Evolutionary conservation across 225 moss, liverwort and hornwort genomes (phyloP).

Genomic region (Sphagnum tenellum): DNA sequence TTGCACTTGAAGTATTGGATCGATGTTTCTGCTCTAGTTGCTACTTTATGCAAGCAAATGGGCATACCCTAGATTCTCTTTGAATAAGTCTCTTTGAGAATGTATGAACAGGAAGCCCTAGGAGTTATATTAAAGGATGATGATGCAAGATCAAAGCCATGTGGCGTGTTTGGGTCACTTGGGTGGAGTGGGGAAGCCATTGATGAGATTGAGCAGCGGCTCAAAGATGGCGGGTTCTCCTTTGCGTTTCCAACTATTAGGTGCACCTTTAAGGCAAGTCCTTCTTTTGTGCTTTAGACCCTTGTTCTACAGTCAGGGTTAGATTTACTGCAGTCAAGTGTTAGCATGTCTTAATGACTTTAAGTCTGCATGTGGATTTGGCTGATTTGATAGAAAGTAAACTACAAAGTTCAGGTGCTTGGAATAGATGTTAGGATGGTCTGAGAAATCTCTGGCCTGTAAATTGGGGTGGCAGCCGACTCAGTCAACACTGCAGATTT

Average conservation of each 20-base stretch:
- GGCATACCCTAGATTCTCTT: too few species aligned
- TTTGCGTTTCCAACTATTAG: constrained; percentile 74
- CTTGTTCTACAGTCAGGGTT: too few species aligned
- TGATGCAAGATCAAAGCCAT: constrained; percentile 61
- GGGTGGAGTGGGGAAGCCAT: constrained; percentile 99
- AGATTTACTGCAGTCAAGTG: too few species aligned
- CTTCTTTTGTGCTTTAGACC: neutral
- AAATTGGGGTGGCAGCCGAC: constrained; percentile 54
- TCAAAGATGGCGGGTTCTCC: constrained; percentile 71
- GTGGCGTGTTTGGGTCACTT: constrained; percentile 97
- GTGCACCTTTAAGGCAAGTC: constrained; percentile 74
- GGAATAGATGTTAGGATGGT: neutral
- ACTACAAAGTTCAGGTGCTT: neutral
- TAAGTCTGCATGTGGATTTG: neutral
- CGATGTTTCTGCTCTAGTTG: too few species aligned
- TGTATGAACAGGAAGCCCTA: constrained; percentile 51
- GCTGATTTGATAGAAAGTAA: neutral
- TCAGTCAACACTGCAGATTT: constrained; percentile 71
- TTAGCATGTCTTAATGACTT: too few species aligned
- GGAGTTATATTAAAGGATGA: constrained; percentile 67
- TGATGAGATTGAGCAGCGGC: constrained; percentile 77
- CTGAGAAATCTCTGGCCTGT: neutral
- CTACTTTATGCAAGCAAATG: too few species aligned
- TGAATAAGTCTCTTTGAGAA: too few species aligned
- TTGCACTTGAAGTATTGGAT: too few species aligned